Conservation (phyloP, 805 yeast genomes). For the Yarrowia porcina region DNA sequence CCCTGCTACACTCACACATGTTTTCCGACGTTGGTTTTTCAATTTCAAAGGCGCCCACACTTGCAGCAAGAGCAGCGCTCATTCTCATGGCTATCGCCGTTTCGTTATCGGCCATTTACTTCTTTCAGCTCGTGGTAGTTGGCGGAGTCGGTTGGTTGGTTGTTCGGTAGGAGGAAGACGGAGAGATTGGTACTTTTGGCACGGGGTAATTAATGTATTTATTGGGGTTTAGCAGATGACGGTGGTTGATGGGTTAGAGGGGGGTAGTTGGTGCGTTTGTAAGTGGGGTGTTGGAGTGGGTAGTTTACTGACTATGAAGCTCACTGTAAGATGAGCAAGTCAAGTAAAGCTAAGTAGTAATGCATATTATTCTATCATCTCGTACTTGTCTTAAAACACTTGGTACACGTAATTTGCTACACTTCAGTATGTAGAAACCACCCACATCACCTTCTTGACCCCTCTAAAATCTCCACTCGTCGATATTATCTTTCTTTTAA, state of each 20-base stretch:
- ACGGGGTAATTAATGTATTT: neutral
- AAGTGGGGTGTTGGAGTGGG: too few species aligned
- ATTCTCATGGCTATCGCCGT: neutral
- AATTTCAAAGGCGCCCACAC: neutral
- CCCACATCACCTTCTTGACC: too few species aligned
- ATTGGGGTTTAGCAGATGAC: neutral
- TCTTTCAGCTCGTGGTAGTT: slow-evolving; percentile 10
- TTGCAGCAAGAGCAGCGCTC: neutral
- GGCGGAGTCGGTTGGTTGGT: slow-evolving; percentile 1
- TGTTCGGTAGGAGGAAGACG: neutral
- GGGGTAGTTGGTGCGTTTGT: neutral
- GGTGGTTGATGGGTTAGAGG: neutral
- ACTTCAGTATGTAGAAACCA: too few species aligned
- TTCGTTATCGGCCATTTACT: neutral
- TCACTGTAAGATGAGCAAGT: too few species aligned
- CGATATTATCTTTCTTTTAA: too few species aligned
- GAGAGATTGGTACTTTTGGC: neutral
- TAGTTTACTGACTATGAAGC: too few species aligned
- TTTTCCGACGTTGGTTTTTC: neutral
- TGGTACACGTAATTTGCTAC: too few species aligned
- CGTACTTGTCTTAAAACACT: too few species aligned
- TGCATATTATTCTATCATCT: too few species aligned
- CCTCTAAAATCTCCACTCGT: too few species aligned
- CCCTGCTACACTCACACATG: neutral
- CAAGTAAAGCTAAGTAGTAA: too few species aligned